phyloP scores from a whole-genome alignment of 2,329 filamentous ascomycete genomes.

The Exophiala bonariae region DNA sequence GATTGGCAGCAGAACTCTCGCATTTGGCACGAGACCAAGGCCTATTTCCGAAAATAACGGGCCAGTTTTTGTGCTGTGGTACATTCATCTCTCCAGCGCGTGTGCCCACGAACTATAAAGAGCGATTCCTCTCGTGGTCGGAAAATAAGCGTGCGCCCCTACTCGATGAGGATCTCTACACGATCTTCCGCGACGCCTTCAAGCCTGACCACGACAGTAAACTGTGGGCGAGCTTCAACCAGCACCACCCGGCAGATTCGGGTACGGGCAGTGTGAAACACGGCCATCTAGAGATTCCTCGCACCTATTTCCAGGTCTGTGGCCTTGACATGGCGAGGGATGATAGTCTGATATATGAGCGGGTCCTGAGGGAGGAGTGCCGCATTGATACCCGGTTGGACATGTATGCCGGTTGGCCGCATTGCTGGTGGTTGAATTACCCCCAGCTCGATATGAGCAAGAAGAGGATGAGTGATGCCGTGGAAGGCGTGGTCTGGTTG shows the following conservation, averaged over 20 bases:
- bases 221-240: conserved; percentile 35
- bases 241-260: conserved; percentile 24
- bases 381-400: conserved; percentile 47
- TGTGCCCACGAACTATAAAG: conserved; percentile 40
- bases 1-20: conserved; percentile 39
- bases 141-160: conserved; percentile 43
- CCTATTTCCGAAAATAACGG: conserved; percentile 46
- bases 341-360: conserved; percentile 55
- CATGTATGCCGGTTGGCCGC: conserved; percentile 44
- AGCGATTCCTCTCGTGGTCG: conserved; percentile 39
- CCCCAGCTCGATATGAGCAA: conserved; percentile 20
- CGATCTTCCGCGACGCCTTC: conserved; percentile 33
- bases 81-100: conserved; percentile 31
- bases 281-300: conserved; percentile 14
- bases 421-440: conserved; percentile 31
- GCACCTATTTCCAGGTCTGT: conserved; percentile 51
- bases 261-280: conserved; percentile 24
- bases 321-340: conserved; percentile 55
- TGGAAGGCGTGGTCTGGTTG: conserved; percentile 21
- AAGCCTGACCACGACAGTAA: conserved; percentile 33
- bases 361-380: conserved; percentile 44
- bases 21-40: conserved; percentile 44
- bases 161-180: conserved; percentile 31
- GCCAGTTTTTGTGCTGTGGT: conserved; percentile 45
- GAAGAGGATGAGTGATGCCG: conserved; percentile 14